phyloP scores from a whole-genome alignment of 2,329 filamentous ascomycete genomes.

The Phialophora chinensis region DNA sequence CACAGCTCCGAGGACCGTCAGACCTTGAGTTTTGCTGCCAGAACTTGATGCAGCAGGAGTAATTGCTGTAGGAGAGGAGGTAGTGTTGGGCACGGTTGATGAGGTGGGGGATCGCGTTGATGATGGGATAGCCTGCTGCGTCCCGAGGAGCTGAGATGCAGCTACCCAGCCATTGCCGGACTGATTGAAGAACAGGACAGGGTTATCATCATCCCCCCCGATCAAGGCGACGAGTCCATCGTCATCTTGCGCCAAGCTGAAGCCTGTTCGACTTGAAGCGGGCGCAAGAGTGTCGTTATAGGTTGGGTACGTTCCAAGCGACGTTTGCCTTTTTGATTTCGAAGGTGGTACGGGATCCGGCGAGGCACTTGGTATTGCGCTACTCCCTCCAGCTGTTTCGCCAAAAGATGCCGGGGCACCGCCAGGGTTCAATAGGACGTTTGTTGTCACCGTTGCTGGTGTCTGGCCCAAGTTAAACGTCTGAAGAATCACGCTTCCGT shows the following conservation, averaged over 20 bases:
- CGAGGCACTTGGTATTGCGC: conserved; percentile 40
- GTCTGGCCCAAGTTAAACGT: conserved; percentile 75
- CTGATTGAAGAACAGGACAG: conserved; percentile 78
- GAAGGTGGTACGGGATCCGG: conserved; percentile 40
- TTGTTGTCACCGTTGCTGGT: conserved; percentile 76
- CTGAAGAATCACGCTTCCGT: conserved; percentile 78
- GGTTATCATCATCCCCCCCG: conserved; percentile 71
- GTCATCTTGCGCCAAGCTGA: conserved; percentile 69
- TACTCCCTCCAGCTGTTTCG: conserved; percentile 56
- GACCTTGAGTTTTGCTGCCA: conserved; percentile 44
- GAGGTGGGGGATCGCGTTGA: conserved; percentile 39
- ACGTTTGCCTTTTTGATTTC: conserved; percentile 60
- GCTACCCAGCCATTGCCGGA: conserved; percentile 79
- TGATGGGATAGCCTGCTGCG: conserved; percentile 46
- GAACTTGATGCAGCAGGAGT: conserved; percentile 45
- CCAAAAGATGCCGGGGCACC: conserved; percentile 60
- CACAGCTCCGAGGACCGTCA: conserved; percentile 77
- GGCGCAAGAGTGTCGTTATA: conserved; percentile 81
- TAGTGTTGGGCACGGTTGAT: conserved; percentile 39
- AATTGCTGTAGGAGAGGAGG: conserved; percentile 42
- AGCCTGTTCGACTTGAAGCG: conserved; percentile 67
- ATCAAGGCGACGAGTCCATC: conserved; percentile 74
- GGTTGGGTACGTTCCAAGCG: conserved; percentile 70
- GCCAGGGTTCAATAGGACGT: conserved; percentile 67
- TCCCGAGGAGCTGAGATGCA: conserved; percentile 66